Evolutionary conservation across 164 flowering plant species (phyloP).

Genomic region (Cinnamomum chago): DNA sequence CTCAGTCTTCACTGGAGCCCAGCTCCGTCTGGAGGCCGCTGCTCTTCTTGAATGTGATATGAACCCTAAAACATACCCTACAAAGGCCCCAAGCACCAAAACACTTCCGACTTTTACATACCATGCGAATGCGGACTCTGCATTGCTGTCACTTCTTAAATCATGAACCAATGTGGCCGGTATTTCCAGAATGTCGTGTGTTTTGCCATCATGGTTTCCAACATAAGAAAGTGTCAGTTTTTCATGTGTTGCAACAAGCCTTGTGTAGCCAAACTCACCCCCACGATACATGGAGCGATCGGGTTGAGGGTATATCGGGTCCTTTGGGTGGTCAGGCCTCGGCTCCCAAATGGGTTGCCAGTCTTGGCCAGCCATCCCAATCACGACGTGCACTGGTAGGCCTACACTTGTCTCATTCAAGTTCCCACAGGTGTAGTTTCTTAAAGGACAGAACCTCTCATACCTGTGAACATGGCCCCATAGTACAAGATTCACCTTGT

Average conservation of each 20-base stretch:
- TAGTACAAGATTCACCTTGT: slow-evolving; percentile 77
- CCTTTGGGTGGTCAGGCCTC: slow-evolving; percentile 56
- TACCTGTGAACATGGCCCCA: slow-evolving; percentile 99
- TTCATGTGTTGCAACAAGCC: slow-evolving; percentile 69
- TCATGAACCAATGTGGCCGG: slow-evolving; percentile 43
- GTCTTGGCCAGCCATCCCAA: slow-evolving; percentile 98
- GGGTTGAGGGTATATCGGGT: slow-evolving; percentile 83
- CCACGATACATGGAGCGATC: slow-evolving; percentile 65
- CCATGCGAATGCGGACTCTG: slow-evolving; percentile 31
- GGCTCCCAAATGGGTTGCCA: slow-evolving; percentile 94
- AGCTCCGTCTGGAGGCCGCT: slow-evolving; percentile 19
- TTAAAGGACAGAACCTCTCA: slow-evolving; percentile 90
- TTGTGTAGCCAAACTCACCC: slow-evolving; percentile 90
- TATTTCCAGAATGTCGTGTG: slow-evolving; percentile 79
- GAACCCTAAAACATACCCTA: slow-evolving; percentile 66
- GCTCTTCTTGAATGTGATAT: slow-evolving; percentile 51
- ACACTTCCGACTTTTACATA: slow-evolving; percentile 56
- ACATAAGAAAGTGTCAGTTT: slow-evolving; percentile 68
- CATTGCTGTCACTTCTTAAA: slow-evolving; percentile 21
- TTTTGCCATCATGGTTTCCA: slow-evolving; percentile 91
- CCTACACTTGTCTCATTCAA: slow-evolving; percentile 13
- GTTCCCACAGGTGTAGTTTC: slow-evolving; percentile 73
- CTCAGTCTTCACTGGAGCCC: slow-evolving; percentile 67
- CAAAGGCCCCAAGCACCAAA: slow-evolving; percentile 57
- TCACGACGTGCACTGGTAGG: slow-evolving; percentile 79